Evolutionary conservation across 108 stramenopile species (phyloP).

Genomic region (Bacterosira constricta): DNA sequence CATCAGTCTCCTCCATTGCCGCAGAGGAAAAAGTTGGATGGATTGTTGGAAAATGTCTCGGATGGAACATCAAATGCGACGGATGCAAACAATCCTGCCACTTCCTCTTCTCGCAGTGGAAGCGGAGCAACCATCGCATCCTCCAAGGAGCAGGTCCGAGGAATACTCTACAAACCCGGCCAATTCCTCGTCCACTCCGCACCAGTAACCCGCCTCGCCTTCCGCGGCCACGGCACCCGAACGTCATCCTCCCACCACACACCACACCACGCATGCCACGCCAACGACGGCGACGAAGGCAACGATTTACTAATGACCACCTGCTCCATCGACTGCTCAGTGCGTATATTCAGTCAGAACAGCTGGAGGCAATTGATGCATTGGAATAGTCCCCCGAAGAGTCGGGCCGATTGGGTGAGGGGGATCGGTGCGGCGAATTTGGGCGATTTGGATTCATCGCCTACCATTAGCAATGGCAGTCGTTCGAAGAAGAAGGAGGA

Average conservation of each 20-base stretch:
- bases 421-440: slow-evolving; percentile 77
- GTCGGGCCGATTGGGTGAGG: slow-evolving; percentile 80
- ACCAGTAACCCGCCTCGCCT: slow-evolving; percentile 75
- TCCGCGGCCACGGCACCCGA: slow-evolving; percentile 67
- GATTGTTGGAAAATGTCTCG: slow-evolving; percentile 24
- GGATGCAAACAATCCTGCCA: neutral
- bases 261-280: neutral
- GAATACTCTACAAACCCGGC: slow-evolving; percentile 78
- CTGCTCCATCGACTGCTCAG: slow-evolving; percentile 58
- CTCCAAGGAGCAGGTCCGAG: slow-evolving; percentile 18
- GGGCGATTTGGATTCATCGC: slow-evolving; percentile 78
- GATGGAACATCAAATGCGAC: neutral
- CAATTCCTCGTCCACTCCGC: slow-evolving; percentile 77
- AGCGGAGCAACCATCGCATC: neutral
- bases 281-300: slow-evolving; percentile 55
- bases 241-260: slow-evolving; percentile 51
- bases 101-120: neutral
- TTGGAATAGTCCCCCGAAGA: slow-evolving; percentile 74
- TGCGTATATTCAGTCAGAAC: slow-evolving; percentile 79
- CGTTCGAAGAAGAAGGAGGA: slow-evolving; percentile 11
- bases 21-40: slow-evolving; percentile 11
- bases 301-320: slow-evolving; percentile 85
- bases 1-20: slow-evolving; percentile 12
- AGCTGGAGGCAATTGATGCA: slow-evolving; percentile 77
- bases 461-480: neutral